Evolutionary conservation across 2,329 filamentous ascomycete species (phyloP), one percentile per base, ranked within the genome.

Genomic region (Curvularia eragrostidis): DNA sequence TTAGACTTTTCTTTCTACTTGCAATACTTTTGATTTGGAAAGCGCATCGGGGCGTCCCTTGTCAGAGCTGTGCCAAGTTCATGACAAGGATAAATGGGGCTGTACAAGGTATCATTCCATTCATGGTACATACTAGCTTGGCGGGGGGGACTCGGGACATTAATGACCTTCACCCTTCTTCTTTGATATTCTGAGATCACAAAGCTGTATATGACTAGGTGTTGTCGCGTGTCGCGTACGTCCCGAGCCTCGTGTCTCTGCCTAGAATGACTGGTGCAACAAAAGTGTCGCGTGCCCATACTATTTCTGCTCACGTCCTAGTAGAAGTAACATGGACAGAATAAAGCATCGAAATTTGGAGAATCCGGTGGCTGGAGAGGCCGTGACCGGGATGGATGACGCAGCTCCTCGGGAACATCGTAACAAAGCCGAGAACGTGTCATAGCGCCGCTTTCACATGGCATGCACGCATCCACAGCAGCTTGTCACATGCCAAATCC

Each of bases 401-500:
- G 43, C 32, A 28, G 23, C 21, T 47, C 26, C 24, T 51, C 52
- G 52, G 56, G 47, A 47, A 28, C 34, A 42, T 39, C 12, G 58
- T 48, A 61, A 55, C 52, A 60, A 52, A 52, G 56, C 62, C 59
- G 50, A 64, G 52, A 42, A 48, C 36, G 48, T 56, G 63, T 61
- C 61, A 56, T 61, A 49, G 59, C 57, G 53, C 56, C 57, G 51
- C 63, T 64, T 64, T 66, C 63, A 66, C 63, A 66, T 66, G 63
- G 57, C 53, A 58, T 46, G 55, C 58, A 55, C 39, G 50, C 48
- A 28, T 58, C 54, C 56, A 52, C 61, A 26, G 19, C 42, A 57
- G 51, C 54, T 59, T 65, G 63, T 69, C 67, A 69, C 67, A 68
- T 69, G 67, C 64, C 52, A 48, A 48, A 48, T 41, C 44, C 44